Conservation (phyloP, 2,329 filamentous ascomycete genomes). For the Aspergillus jensenii region DNA sequence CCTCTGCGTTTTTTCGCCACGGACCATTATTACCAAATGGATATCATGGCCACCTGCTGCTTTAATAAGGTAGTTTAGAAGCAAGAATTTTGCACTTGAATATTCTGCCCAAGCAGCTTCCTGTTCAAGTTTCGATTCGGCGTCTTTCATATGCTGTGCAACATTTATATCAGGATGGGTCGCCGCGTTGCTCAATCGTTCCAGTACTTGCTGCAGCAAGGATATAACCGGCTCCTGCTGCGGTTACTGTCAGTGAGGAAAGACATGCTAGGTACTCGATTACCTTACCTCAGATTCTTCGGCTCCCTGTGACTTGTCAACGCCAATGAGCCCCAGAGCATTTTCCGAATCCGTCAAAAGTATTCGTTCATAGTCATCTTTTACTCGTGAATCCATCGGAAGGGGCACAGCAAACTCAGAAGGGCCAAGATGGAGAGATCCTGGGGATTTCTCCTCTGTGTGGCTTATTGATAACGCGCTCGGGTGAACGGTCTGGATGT, state of each 20-base stretch:
- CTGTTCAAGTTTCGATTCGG: slow-evolving; percentile 33
- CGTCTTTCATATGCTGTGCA: slow-evolving; percentile 35
- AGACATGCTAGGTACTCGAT: neutral
- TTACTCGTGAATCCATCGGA: slow-evolving; percentile 45
- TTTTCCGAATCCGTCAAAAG: slow-evolving; percentile 28
- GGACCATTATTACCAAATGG: slow-evolving; percentile 41
- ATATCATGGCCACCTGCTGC: slow-evolving; percentile 33
- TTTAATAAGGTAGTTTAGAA: slow-evolving; percentile 45
- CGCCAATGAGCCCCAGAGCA: slow-evolving; percentile 31
- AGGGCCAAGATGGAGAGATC: slow-evolving; percentile 37
- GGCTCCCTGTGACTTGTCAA: slow-evolving; percentile 15
- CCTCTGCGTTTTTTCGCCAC: slow-evolving; percentile 35
- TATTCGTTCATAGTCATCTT: slow-evolving; percentile 42
- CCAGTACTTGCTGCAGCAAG: slow-evolving; percentile 35
- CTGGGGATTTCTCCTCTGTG: slow-evolving; percentile 26
- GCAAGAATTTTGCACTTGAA: slow-evolving; percentile 47
- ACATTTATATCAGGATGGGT: slow-evolving; percentile 48
- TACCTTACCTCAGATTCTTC: slow-evolving; percentile 27
- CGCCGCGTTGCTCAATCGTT: slow-evolving; percentile 42
- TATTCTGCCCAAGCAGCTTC: slow-evolving; percentile 49
- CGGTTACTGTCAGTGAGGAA: slow-evolving; percentile 13
- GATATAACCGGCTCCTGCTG: slow-evolving; percentile 28
- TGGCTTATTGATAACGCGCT: slow-evolving; percentile 33
- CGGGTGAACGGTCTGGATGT: slow-evolving; percentile 39
- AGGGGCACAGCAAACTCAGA: slow-evolving; percentile 43